Conservation (phyloP, 805 yeast species). For the Candida fluviatilis region DNA sequence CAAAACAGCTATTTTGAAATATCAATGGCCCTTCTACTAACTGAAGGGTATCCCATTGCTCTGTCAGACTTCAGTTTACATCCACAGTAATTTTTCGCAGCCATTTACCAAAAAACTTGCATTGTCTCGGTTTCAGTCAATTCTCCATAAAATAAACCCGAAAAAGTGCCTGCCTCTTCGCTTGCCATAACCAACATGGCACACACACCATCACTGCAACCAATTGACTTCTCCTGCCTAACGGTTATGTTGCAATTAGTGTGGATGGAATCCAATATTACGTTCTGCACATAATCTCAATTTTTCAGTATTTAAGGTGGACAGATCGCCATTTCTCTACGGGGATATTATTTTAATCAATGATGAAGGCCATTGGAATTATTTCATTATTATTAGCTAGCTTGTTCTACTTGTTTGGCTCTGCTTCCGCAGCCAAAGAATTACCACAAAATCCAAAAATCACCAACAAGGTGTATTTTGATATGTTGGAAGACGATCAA, state of each 20-base stretch:
- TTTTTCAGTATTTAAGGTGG: neutral
- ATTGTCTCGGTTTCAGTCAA: no score
- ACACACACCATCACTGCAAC: no score
- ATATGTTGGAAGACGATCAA: constrained; percentile 75
- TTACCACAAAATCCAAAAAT: constrained; percentile 45
- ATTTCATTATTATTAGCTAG: constrained; percentile 6
- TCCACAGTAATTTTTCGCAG: neutral
- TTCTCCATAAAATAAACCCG: neutral
- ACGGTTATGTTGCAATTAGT: no score
- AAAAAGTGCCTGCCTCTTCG: no score
- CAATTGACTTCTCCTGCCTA: no score
- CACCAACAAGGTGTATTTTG: constrained; percentile 83
- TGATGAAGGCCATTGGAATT: constrained; percentile 11
- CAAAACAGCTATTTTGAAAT: no score
- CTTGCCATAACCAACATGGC: no score
- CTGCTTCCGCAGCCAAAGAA: constrained; percentile 5
- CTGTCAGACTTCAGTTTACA: no score
- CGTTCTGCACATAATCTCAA: neutral
- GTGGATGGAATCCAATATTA: no score
- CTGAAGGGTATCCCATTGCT: no score
- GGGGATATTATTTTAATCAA: neutral
- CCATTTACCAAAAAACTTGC: neutral
- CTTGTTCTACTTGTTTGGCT: constrained; percentile 6
- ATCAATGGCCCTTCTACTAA: no score
- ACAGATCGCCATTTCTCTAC: neutral